Conservation (phyloP, 2,329 filamentous ascomycete genomes). For the Nemania abortiva region DNA sequence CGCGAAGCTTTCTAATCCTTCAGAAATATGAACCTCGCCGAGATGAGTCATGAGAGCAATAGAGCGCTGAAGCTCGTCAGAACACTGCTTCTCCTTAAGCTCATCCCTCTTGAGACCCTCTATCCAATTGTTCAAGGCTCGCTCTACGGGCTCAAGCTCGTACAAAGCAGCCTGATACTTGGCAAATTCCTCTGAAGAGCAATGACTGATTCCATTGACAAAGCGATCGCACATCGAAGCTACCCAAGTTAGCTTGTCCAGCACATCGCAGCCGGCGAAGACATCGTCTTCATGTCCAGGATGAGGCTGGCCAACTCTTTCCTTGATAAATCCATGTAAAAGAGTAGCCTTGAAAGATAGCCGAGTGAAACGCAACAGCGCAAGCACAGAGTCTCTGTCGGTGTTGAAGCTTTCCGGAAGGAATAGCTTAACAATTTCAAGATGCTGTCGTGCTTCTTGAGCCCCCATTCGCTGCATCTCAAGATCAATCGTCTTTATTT, state of each 20-base stretch:
- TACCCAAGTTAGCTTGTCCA: conserved; percentile 89
- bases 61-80: conserved; percentile 83
- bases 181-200: conserved; percentile 81
- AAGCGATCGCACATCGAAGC: conserved; percentile 86
- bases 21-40: conserved; percentile 80
- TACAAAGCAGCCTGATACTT: conserved; percentile 83
- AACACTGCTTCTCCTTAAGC: conserved; percentile 84
- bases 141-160: conserved; percentile 91
- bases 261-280: conserved; percentile 81
- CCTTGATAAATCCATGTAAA: conserved; percentile 81
- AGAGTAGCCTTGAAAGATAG: conserved; percentile 89
- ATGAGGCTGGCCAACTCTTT: conserved; percentile 77
- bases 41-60: conserved; percentile 90
- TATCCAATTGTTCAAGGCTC: conserved; percentile 88
- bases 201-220: conserved; percentile 81
- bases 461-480: conserved; percentile 89
- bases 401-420: conserved; percentile 84
- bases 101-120: conserved; percentile 87
- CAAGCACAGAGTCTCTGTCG: conserved; percentile 88
- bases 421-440: conserved; percentile 90
- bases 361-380: conserved; percentile 87
- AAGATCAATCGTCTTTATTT: conserved; percentile 93
- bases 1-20: conserved; percentile 77
- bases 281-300: conserved; percentile 80
- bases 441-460: conserved; percentile 87